Evolutionary conservation across 345 rosid genomes (phyloP).

Genomic region (Ceriops decandra): DNA sequence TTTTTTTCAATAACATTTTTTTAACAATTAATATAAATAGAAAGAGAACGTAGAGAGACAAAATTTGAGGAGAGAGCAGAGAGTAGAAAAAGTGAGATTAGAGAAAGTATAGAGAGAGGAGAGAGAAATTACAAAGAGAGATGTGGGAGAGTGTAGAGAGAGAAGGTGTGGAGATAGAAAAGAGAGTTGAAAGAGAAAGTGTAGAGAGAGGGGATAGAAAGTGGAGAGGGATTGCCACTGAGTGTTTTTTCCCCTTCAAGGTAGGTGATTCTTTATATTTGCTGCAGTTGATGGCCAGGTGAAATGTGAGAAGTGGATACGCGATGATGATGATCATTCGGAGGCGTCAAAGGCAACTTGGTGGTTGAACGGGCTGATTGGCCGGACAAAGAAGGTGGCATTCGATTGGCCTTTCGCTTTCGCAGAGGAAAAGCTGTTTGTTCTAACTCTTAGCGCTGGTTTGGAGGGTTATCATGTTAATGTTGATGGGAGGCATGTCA

Average conservation of each 20-base stretch:
- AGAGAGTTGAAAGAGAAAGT: too few species aligned
- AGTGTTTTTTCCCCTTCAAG: background rate
- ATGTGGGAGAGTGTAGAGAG: too few species aligned
- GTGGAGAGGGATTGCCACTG: too few species aligned
- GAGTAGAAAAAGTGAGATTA: too few species aligned
- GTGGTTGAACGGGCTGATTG: constrained; percentile 83
- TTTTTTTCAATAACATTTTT: too few species aligned
- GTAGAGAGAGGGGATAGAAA: too few species aligned
- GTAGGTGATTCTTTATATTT: constrained; percentile 21
- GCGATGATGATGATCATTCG: constrained; percentile 58
- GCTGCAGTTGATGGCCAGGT: constrained; percentile 77
- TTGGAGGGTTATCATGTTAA: constrained; percentile 88
- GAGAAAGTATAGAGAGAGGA: too few species aligned
- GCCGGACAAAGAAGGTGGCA: constrained; percentile 59
- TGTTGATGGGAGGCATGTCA: constrained; percentile 85
- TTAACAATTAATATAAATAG: too few species aligned
- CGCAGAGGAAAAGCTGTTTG: constrained; percentile 70
- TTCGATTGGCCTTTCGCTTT: constrained; percentile 95
- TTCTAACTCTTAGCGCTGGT: constrained; percentile 82
- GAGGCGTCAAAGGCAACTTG: constrained; percentile 74
- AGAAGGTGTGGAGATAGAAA: too few species aligned
- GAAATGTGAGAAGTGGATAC: constrained; percentile 96
- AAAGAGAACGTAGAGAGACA: too few species aligned
- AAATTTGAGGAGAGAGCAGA: too few species aligned
- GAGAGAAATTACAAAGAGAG: too few species aligned